These are phyloP conservation scores for Mycena venus DNA, from an alignment of 768 basidiomycete genomes.

Conservation along the genomic window DNA sequence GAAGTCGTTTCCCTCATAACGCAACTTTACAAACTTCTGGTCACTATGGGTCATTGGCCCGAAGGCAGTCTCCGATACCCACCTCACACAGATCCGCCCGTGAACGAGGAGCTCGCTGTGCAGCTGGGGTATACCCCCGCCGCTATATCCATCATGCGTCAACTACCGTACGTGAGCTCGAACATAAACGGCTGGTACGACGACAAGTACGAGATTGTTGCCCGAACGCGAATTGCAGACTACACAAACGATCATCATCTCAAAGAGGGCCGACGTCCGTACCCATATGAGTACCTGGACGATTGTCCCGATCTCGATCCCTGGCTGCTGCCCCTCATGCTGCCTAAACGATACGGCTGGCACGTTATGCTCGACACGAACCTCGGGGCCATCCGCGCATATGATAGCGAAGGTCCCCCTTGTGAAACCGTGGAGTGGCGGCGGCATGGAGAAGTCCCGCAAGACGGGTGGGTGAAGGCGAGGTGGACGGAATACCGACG, in stretches of 20 bases:
- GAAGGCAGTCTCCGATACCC: conserved; percentile 7
- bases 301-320: conserved; percentile 20
- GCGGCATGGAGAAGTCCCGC: conserved; percentile 3
- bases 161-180: conserved; percentile 4
- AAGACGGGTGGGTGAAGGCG: background rate
- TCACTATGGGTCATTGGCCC: conserved; percentile 26
- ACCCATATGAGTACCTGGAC: conserved; percentile 15
- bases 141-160: conserved; percentile 20
- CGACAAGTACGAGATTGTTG: background rate
- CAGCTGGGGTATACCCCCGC: conserved; percentile 18
- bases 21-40: conserved; percentile 19
- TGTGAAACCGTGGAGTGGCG: conserved; percentile 10
- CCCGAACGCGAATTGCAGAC: conserved; percentile 8
- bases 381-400: conserved; percentile 23
- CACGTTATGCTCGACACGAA: conserved; percentile 29
- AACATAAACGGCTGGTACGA: background rate
- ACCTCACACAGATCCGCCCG: conserved; percentile 15
- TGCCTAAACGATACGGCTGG: conserved; percentile 19
- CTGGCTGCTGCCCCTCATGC: conserved; percentile 25
- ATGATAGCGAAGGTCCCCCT: background rate
- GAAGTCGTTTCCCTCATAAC: conserved; percentile 18
- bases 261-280: conserved; percentile 12
- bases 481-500: conserved; percentile 17
- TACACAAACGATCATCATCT: conserved; percentile 10
- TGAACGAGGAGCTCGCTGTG: conserved; percentile 12